These are phyloP conservation scores for Oleoguttula mirabilis DNA, from an alignment of 495 filamentous ascomycete species.

Conservation along the genomic window DNA sequence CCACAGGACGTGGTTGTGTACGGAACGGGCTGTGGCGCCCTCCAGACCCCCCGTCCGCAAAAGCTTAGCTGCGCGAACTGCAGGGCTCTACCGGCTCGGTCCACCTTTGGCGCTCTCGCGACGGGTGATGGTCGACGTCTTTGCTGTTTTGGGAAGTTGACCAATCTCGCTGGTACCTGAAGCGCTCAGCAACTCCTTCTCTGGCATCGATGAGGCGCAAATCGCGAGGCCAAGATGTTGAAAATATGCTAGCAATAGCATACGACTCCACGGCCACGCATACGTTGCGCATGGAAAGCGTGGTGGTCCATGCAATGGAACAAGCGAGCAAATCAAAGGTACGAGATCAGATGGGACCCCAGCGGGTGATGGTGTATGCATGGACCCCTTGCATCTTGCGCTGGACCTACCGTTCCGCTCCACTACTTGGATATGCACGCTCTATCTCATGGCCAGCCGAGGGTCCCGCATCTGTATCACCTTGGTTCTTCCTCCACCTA, in stretches of 20 bases:
- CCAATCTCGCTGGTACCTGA: not conserved
- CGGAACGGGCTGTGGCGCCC: not conserved
- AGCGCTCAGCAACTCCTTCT: too few species aligned
- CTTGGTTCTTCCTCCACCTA: constrained; percentile 1
- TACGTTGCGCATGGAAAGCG: not conserved
- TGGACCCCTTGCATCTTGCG: constrained; percentile 3
- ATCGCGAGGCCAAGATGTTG: too few species aligned
- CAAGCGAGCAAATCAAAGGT: not conserved
- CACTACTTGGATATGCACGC: constrained; percentile 10
- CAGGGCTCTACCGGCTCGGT: not conserved
- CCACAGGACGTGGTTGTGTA: not conserved
- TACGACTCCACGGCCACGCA: not conserved
- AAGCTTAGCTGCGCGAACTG: not conserved
- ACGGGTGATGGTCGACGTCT: not conserved
- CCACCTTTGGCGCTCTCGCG: not conserved
- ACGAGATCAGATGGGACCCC: not conserved
- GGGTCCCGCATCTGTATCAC: not conserved
- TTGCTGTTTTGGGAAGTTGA: not conserved
- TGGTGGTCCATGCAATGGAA: not conserved
- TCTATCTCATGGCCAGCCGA: constrained; percentile 2
- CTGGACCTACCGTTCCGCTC: not conserved
- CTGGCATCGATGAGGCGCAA: too few species aligned
- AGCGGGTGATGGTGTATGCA: not conserved
- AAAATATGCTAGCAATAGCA: too few species aligned
- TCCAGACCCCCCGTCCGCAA: not conserved